phyloP scores from a whole-genome alignment of 352 stramenopile genomes.

The Globisporangium ultimum region DNA sequence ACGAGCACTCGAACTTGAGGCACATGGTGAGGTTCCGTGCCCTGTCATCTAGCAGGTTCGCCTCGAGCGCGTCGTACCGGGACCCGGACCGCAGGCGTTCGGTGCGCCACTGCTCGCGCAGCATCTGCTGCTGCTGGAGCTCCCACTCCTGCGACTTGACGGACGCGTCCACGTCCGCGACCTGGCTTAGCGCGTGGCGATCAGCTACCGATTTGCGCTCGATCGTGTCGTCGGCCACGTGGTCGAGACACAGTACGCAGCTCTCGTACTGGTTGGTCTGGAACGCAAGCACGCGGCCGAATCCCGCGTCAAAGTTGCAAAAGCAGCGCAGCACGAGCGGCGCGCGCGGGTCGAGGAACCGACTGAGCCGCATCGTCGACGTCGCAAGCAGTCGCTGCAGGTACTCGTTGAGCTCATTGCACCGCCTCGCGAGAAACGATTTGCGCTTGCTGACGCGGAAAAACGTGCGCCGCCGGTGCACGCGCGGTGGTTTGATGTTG shows the following conservation, averaged over 20 bases:
- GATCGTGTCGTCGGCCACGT: conserved; percentile 17
- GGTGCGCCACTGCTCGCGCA: conserved; percentile 12
- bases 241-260: conserved; percentile 59
- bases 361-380: conserved; percentile 51
- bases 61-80: conserved; percentile 55
- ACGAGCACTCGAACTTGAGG: conserved; percentile 63
- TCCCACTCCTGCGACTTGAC: conserved; percentile 19
- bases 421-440: conserved; percentile 58
- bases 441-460: conserved; percentile 51
- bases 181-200: conserved; percentile 11
- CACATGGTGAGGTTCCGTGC: conserved; percentile 67
- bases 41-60: conserved; percentile 70
- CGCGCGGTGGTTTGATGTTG: conserved; percentile 36
- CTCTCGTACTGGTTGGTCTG: conserved; percentile 37
- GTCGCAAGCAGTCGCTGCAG: conserved; percentile 34
- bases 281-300: conserved; percentile 33
- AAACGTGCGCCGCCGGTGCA: conserved; percentile 55
- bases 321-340: conserved; percentile 77
- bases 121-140: conserved; percentile 22
- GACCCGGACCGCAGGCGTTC: conserved; percentile 7
- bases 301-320: conserved; percentile 77
- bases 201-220: conserved; percentile 9
- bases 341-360: conserved; percentile 67
- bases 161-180: conserved; percentile 11
- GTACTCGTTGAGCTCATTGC: conserved; percentile 67